These are phyloP conservation scores for Dipodascus albidus DNA, from an alignment of 805 yeast species.

Conservation along the genomic window DNA sequence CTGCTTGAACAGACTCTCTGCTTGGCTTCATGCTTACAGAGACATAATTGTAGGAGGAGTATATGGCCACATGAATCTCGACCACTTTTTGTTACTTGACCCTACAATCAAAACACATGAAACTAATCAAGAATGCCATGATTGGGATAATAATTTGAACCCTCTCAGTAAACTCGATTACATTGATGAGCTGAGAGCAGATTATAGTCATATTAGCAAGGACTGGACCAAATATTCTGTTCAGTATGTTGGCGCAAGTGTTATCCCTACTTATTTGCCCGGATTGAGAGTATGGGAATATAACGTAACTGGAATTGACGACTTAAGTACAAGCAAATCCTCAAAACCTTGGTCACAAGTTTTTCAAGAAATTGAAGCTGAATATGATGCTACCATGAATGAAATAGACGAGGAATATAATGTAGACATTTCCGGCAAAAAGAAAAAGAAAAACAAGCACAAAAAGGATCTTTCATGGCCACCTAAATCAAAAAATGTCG, in stretches of 20 bases:
- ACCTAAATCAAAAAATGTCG: slow-evolving; percentile 32
- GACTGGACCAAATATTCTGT: slow-evolving; percentile 48
- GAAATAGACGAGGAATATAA: not conserved
- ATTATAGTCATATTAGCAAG: slow-evolving; percentile 35
- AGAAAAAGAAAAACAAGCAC: slow-evolving; percentile 17
- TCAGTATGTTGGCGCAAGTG: slow-evolving; percentile 62
- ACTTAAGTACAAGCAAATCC: slow-evolving; percentile 3
- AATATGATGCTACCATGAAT: slow-evolving; percentile 13
- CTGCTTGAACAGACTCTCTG: slow-evolving; percentile 62
- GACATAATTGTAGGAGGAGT: slow-evolving; percentile 76
- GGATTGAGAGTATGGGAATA: slow-evolving; percentile 82
- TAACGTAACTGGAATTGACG: slow-evolving; percentile 48
- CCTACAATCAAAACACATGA: not conserved
- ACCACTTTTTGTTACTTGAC: slow-evolving; percentile 73
- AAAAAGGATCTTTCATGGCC: slow-evolving; percentile 49
- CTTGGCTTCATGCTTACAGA: slow-evolving; percentile 77
- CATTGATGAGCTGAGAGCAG: slow-evolving; percentile 45
- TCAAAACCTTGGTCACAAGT: slow-evolving; percentile 46
- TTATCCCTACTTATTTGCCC: slow-evolving; percentile 79
- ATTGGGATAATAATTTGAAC: slow-evolving; percentile 31
- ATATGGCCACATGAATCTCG: slow-evolving; percentile 84
- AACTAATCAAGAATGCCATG: too few species aligned
- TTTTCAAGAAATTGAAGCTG: slow-evolving; percentile 36
- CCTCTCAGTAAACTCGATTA: slow-evolving; percentile 58
- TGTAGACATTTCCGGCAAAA: slow-evolving; percentile 1